Evolutionary conservation across 2,329 filamentous ascomycete species (phyloP).

Genomic region (Cryphonectria naterciae): DNA sequence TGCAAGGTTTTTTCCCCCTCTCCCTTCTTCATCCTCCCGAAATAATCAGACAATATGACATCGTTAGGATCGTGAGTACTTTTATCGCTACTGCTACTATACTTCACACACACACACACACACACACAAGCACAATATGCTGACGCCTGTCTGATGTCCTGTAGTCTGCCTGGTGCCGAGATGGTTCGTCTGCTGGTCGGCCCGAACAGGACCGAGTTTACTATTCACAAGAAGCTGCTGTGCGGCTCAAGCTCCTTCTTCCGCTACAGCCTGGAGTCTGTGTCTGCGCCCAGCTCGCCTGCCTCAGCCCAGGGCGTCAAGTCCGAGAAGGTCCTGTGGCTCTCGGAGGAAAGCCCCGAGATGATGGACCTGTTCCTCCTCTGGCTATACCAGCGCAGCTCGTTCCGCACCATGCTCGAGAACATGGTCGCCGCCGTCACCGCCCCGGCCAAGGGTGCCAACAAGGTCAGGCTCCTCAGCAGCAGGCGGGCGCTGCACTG

Average conservation of each 20-base stretch:
- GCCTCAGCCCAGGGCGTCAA: constrained; percentile 4
- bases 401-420: constrained; percentile 50
- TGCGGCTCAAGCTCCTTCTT: constrained; percentile 54
- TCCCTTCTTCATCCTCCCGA: neutral
- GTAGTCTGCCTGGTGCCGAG: constrained; percentile 29
- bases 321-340: constrained; percentile 39
- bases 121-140: no score
- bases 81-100: neutral
- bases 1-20: neutral
- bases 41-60: constrained; percentile 20
- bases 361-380: constrained; percentile 59
- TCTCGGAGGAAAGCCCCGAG: constrained; percentile 52
- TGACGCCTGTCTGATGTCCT: constrained; percentile 3
- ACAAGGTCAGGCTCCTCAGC: constrained; percentile 34
- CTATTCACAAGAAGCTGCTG: constrained; percentile 50
- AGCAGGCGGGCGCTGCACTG: constrained; percentile 52
- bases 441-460: constrained; percentile 31
- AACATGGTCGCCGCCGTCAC: constrained; percentile 40
- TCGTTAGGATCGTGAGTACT: constrained; percentile 21
- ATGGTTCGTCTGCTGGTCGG: constrained; percentile 47
- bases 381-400: constrained; percentile 52
- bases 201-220: constrained; percentile 46
- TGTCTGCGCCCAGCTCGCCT: constrained; percentile 39
- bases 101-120: neutral
- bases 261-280: constrained; percentile 43